Base-by-base conservation (phyloP, 306 rosid species). In the Casuarina glauca region DNA sequence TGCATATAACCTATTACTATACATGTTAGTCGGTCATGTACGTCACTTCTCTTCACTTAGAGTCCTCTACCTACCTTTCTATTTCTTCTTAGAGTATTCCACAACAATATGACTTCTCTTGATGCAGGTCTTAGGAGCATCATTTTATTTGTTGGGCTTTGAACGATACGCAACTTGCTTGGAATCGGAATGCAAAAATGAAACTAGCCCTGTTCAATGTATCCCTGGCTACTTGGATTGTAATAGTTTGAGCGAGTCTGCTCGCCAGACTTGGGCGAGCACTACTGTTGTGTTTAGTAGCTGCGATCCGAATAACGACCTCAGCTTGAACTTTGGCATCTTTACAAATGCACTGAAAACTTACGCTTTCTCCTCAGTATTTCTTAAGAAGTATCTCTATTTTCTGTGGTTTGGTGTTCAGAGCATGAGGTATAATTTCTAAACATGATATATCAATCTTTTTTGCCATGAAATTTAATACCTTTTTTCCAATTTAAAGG, bases 401-500 rank as follows among this genome's bases (percentile, higher is more conserved):
- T 94, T 96, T 81, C 87, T 94, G 5, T 94, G 98, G 97, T 92
- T 96, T 96, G 98, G 98, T 55, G 78, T 94, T 82, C 98, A 94
- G 89, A 94, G 90, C 86, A 84, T 94, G 87, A 94, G 98, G 98
- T 94, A 76, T 78, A 79, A 55, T 79, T 79, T 60, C 45, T 36
- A 3, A 38, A 38, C 64, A 44, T 72, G 44, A 75, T 58, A 26
- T 26, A 26, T 75, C 53, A 5, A 54, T 54, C 53, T 20, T 73
- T 9, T n/a, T 49, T 35, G 38, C 32, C 26, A 36, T 16, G 5
- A 26, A 15, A 19, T 70, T 63, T 79, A 15, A 4, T 16, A 71
- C 66, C 70, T 2, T 38, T 41, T 64, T 15, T 26, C 32, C 32
- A 26, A 1, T 26, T 26, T 26, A 64, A 64, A 64, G 32, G 13